Conservation (phyloP, 768 basidiomycete genomes). For the Boletus reticuloceps region DNA sequence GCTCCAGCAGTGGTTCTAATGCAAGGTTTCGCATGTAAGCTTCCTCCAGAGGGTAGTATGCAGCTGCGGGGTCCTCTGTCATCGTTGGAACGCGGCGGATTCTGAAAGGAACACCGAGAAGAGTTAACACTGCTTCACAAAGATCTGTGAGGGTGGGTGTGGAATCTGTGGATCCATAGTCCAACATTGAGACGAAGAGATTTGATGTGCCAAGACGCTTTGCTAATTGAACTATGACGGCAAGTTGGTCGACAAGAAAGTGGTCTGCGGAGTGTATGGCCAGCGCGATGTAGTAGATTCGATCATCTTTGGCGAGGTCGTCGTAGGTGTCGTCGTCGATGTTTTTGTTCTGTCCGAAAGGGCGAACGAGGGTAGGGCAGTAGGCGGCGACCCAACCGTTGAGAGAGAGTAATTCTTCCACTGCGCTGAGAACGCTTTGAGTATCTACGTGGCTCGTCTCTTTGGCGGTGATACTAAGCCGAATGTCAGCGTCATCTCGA, state of each 20-base stretch:
- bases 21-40: conserved; percentile 92
- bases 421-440: conserved; percentile 83
- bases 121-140: conserved; percentile 90
- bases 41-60: conserved; percentile 96
- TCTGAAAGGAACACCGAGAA: conserved; percentile 90
- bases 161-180: conserved; percentile 93
- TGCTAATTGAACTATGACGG: conserved; percentile 95
- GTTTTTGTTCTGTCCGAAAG: conserved; percentile 88
- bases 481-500: neutral
- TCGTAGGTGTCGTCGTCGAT: conserved; percentile 75
- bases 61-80: conserved; percentile 83
- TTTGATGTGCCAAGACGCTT: conserved; percentile 85
- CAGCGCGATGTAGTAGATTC: conserved; percentile 92
- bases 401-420: conserved; percentile 91
- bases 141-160: conserved; percentile 93
- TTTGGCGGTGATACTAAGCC: conserved; percentile 64
- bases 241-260: conserved; percentile 97
- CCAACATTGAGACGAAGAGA: conserved; percentile 96
- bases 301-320: conserved; percentile 78
- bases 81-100: conserved; percentile 91
- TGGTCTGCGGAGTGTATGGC: conserved; percentile 98
- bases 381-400: conserved; percentile 98
- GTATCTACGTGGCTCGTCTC: conserved; percentile 89
- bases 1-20: conserved; percentile 85
- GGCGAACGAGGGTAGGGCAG: conserved; percentile 90